phyloP scores from a whole-genome alignment of 441 rosid genomes.

The Pelargonium myrrhifolium region DNA sequence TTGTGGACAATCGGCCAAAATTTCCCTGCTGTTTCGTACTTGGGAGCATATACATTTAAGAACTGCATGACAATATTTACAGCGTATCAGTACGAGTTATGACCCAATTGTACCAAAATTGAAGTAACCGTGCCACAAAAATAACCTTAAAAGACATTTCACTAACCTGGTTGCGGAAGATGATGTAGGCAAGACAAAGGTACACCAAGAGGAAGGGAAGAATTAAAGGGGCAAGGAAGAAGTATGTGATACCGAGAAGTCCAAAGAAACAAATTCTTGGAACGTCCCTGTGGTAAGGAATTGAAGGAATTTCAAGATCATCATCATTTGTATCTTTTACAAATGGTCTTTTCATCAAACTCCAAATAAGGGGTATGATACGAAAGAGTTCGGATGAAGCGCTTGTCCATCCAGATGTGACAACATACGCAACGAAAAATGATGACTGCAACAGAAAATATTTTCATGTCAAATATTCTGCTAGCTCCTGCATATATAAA shows the following conservation, averaged over 20 bases:
- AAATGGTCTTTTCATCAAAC: conserved; percentile 48
- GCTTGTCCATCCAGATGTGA: conserved; percentile 98
- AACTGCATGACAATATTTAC: conserved; percentile 45
- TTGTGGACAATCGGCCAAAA: conserved; percentile 96
- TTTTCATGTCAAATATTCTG: too few species aligned
- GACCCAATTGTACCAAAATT: conserved; percentile 12
- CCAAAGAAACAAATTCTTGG: conserved; percentile 85
- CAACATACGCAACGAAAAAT: conserved; percentile 86
- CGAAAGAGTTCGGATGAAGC: conserved; percentile 81
- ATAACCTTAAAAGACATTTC: neutral
- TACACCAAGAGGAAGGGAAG: conserved; percentile 85
- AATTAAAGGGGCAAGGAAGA: conserved; percentile 86
- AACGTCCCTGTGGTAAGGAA: conserved; percentile 69
- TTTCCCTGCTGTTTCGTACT: conserved; percentile 81
- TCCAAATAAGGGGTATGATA: conserved; percentile 55
- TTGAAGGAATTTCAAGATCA: conserved; percentile 64
- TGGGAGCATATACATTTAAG: conserved; percentile 70
- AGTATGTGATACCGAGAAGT: conserved; percentile 88
- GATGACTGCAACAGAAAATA: conserved; percentile 72
- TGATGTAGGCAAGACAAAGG: conserved; percentile 72
- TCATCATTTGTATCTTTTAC: conserved; percentile 32
- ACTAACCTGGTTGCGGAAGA: conserved; percentile 82
- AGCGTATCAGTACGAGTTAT: conserved; percentile 9
- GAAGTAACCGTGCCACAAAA: neutral
- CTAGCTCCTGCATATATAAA: neutral